phyloP scores from a whole-genome alignment of 1,284 basidiomycete species.

The Vanrija sp. region DNA sequence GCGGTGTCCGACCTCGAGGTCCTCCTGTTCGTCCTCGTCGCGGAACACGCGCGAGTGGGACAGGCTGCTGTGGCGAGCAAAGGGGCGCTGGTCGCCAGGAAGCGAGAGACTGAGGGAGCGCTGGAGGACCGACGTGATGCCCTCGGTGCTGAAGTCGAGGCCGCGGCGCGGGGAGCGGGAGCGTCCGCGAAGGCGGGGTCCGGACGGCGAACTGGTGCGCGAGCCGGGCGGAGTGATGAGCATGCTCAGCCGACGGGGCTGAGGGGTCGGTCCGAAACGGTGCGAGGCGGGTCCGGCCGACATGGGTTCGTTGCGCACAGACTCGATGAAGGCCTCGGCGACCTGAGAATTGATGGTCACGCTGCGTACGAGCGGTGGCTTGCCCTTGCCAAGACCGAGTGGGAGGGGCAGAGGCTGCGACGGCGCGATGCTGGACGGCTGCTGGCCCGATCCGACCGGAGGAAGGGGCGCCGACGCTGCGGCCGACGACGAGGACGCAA shows the following conservation, averaged over 20 bases:
- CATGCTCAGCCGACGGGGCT: conserved; percentile 26
- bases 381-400: too few relatives aligned
- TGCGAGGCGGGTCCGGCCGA: neutral
- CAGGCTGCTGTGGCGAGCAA: conserved; percentile 14
- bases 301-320: too few relatives aligned
- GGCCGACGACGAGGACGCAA: too few relatives aligned
- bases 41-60: conserved; percentile 10
- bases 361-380: neutral
- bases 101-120: conserved; percentile 23
- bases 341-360: conserved; percentile 13
- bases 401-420: too few relatives aligned
- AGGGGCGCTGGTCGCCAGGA: conserved; percentile 8
- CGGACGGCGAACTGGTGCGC: conserved; percentile 25
- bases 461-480: too few relatives aligned
- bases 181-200: conserved; percentile 13
- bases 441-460: too few relatives aligned
- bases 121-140: conserved; percentile 33
- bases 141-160: conserved; percentile 32
- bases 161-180: conserved; percentile 19
- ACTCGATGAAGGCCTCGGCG: conserved; percentile 1
- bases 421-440: too few relatives aligned
- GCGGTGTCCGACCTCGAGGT: conserved; percentile 16
- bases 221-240: conserved; percentile 42
- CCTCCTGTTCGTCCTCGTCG: conserved; percentile 21
- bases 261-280: conserved; percentile 18